These are phyloP conservation scores for Teratosphaeria zuluensis DNA, from an alignment of 2,329 filamentous ascomycete genomes.

Conservation along the genomic window DNA sequence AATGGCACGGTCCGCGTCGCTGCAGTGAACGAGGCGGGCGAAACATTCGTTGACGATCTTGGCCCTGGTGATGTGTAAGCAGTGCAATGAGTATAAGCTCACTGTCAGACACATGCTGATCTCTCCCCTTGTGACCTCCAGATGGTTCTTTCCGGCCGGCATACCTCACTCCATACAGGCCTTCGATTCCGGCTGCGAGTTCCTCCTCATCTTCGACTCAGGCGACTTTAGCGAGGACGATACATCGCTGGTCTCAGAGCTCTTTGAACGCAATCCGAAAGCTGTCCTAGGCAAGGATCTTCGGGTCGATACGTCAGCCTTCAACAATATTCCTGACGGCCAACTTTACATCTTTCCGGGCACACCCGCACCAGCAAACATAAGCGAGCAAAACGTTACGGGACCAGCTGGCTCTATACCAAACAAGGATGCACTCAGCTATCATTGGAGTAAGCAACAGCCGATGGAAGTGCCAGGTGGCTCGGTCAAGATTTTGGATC, in stretches of 20 bases:
- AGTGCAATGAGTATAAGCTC: background rate
- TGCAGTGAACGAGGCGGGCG: background rate
- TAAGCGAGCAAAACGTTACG: background rate
- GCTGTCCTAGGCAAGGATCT: constrained; percentile 36
- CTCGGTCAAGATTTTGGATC: constrained; percentile 51
- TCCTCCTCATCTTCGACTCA: constrained; percentile 51
- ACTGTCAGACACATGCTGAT: background rate
- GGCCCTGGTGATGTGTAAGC: background rate
- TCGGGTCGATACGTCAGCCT: constrained; percentile 18
- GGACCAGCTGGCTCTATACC: constrained; percentile 18
- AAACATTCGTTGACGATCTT: background rate
- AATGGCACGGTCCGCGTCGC: constrained; percentile 19
- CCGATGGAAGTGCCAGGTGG: constrained; percentile 46
- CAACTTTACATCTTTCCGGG: constrained; percentile 34
- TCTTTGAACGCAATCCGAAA: constrained; percentile 22
- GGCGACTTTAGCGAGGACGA: constrained; percentile 50
- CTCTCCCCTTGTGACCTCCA: background rate
- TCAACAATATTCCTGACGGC: constrained; percentile 27
- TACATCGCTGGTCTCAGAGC: constrained; percentile 45
- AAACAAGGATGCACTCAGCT: constrained; percentile 25
- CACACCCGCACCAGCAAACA: constrained; percentile 34
- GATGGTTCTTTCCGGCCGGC: constrained; percentile 17
- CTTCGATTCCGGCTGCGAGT: constrained; percentile 47
- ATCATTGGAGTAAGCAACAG: constrained; percentile 38
- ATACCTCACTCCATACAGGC: constrained; percentile 20